Conservation (phyloP, 768 basidiomycete genomes). For the Serpula lacrymans region DNA sequence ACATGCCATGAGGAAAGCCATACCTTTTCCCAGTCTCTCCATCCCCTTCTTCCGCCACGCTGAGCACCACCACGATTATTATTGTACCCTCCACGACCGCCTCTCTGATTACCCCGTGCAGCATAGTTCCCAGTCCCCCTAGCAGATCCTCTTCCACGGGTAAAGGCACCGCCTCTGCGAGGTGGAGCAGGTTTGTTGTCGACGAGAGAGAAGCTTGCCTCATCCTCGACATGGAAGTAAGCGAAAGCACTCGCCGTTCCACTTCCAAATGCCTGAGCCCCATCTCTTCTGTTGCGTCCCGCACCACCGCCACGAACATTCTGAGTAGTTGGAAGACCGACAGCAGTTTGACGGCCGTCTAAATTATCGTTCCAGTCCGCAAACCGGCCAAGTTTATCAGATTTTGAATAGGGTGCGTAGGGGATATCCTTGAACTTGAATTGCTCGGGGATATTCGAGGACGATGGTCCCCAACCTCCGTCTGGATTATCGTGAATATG, state of each 20-base stretch:
- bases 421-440: conserved; percentile 99
- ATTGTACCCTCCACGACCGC: conserved; percentile 37
- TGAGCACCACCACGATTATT: conserved; percentile 42
- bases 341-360: conserved; percentile 56
- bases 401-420: conserved; percentile 98
- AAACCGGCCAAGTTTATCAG: conserved; percentile 95
- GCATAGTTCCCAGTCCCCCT: conserved; percentile 33
- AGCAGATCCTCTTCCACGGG: conserved; percentile 42
- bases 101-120: conserved; percentile 43
- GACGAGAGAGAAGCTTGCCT: conserved; percentile 93
- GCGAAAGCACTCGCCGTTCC: conserved; percentile 89
- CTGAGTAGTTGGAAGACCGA: conserved; percentile 45
- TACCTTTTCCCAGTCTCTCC: conserved; percentile 96
- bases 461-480: conserved; percentile 89
- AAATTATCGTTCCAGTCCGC: conserved; percentile 94
- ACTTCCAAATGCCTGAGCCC: conserved; percentile 85
- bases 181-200: conserved; percentile 77
- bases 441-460: conserved; percentile 78
- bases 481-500: conserved; percentile 89
- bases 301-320: conserved; percentile 46
- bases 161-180: conserved; percentile 66
- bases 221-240: conserved; percentile 98
- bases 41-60: conserved; percentile 56
- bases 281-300: conserved; percentile 66
- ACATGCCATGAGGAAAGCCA: conserved; percentile 9